Evolutionary conservation across 2,329 filamentous ascomycete species (phyloP).

Genomic region (Penicillium aurantiogriseum): DNA sequence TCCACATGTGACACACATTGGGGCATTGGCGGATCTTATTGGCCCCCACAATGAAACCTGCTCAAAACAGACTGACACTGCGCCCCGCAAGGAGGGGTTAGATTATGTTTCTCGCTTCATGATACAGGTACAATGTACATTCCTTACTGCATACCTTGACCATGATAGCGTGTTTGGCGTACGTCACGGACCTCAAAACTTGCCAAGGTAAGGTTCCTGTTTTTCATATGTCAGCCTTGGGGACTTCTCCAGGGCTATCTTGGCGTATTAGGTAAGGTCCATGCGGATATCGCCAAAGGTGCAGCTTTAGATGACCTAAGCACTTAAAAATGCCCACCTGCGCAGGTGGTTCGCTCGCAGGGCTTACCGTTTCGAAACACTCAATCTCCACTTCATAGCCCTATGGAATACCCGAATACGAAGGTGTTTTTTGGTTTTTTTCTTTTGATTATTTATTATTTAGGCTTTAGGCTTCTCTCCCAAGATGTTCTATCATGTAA

Average conservation of each 20-base stretch:
- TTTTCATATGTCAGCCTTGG: background rate
- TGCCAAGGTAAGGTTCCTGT: background rate
- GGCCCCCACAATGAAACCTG: background rate
- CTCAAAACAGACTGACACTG: background rate
- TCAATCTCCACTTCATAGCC: slow-evolving; percentile 1
- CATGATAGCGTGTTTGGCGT: slow-evolving; percentile 1
- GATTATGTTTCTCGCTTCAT: background rate
- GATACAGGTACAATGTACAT: background rate
- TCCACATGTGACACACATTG: slow-evolving; percentile 1
- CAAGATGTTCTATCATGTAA: no score
- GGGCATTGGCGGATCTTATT: background rate
- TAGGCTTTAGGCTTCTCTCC: background rate
- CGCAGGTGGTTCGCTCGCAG: slow-evolving; percentile 1
- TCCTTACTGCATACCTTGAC: slow-evolving; percentile 4
- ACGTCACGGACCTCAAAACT: background rate
- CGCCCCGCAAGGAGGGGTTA: slow-evolving; percentile 3
- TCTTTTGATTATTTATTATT: background rate
- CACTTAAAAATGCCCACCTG: background rate
- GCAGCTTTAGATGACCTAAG: background rate
- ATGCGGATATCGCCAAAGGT: background rate
- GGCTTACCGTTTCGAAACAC: slow-evolving; percentile 1
- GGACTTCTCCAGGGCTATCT: background rate
- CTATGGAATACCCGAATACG: background rate
- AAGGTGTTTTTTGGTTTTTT: background rate
- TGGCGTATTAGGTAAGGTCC: background rate